Evolutionary conservation across 1,284 basidiomycete species (phyloP).

Genomic region (Tremellales sp.): DNA sequence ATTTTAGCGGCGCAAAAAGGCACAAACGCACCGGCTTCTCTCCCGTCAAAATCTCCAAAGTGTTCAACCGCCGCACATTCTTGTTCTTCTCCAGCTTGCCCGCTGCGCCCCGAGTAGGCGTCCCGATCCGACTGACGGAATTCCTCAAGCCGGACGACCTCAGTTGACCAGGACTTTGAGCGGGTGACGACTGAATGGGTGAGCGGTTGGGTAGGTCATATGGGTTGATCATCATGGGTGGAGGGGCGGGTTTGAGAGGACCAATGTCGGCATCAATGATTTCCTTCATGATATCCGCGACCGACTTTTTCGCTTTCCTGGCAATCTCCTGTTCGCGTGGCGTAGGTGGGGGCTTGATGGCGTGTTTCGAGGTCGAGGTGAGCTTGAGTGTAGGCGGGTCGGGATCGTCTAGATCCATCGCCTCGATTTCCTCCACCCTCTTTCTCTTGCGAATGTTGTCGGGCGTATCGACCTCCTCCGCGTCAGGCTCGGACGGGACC

Average conservation of each 20-base stretch:
- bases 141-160: constrained; percentile 15
- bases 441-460: no score
- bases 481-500: no score
- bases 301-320: constrained; percentile 28
- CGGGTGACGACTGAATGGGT: constrained; percentile 4
- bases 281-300: constrained; percentile 37
- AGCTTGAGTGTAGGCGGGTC: constrained; percentile 31
- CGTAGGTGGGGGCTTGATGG: constrained; percentile 20
- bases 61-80: constrained; percentile 19
- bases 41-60: constrained; percentile 22
- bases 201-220: constrained; percentile 28
- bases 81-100: constrained; percentile 32
- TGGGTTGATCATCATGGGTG: constrained; percentile 37
- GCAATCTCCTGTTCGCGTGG: constrained; percentile 4
- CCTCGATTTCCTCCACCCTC: no score
- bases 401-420: no score
- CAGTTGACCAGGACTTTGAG: constrained; percentile 21
- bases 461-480: no score
- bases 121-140: constrained; percentile 7
- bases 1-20: neutral
- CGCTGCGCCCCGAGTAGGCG: constrained; percentile 39
- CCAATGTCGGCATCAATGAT: constrained; percentile 35
- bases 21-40: constrained; percentile 13
- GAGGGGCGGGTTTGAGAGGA: constrained; percentile 14
- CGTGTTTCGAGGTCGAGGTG: constrained; percentile 5